phyloP scores from a whole-genome alignment of 257 asterid species.

The Forsythia suspensa region DNA sequence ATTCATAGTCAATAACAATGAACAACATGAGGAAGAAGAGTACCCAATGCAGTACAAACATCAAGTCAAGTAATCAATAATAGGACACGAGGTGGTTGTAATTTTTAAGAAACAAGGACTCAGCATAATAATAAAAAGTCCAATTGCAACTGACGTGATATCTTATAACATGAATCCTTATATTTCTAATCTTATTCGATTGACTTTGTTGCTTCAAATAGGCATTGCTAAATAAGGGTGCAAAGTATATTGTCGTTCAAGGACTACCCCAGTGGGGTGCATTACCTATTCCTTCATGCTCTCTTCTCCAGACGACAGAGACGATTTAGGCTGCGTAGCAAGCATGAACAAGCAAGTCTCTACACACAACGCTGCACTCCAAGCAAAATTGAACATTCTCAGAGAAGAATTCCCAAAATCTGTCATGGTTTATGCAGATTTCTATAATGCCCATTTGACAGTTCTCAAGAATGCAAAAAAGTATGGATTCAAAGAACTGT shows the following conservation, averaged over 20 bases:
- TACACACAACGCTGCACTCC: slow-evolving; percentile 60
- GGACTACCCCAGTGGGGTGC: slow-evolving; percentile 98
- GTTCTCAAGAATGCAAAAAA: slow-evolving; percentile 40
- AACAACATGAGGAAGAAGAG: too few relatives aligned
- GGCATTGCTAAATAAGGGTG: slow-evolving; percentile 65
- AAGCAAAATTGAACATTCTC: slow-evolving; percentile 37
- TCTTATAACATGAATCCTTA: too few relatives aligned
- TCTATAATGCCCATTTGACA: slow-evolving; percentile 46
- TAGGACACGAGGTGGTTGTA: not conserved
- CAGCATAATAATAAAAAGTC: too few relatives aligned
- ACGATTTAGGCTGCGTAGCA: slow-evolving; percentile 55
- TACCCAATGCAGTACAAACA: too few relatives aligned
- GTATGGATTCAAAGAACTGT: slow-evolving; percentile 59
- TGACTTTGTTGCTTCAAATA: slow-evolving; percentile 16
- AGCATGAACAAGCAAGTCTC: slow-evolving; percentile 42
- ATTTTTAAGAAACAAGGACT: not conserved
- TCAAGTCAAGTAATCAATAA: too few relatives aligned
- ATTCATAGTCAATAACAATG: too few relatives aligned
- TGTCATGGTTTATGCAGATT: slow-evolving; percentile 59
- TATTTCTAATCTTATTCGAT: too few relatives aligned
- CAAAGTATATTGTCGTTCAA: slow-evolving; percentile 68
- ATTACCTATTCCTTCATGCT: slow-evolving; percentile 58
- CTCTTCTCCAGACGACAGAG: slow-evolving; percentile 55
- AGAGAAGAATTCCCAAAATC: slow-evolving; percentile 50
- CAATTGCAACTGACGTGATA: too few relatives aligned